Percentiles rank a stretch among this genome's conserved stretches.
phyloP scores from a whole-genome alignment of 2,329 filamentous ascomycete species.

The Exserohilum turcica region DNA sequence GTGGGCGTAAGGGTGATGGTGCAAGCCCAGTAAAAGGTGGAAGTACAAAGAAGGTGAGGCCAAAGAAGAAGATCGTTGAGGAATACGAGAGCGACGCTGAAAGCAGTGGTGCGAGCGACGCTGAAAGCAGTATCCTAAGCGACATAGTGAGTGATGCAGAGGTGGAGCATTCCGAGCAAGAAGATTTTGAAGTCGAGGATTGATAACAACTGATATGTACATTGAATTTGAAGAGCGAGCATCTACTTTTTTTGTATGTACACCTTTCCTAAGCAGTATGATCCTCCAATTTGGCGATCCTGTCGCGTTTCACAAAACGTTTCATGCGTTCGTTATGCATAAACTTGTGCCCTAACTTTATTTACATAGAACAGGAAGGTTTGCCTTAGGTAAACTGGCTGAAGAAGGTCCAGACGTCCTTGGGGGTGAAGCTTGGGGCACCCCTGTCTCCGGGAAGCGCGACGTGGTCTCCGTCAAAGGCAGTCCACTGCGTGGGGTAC shows the following conservation, averaged over 20 bases:
- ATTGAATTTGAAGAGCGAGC: not conserved
- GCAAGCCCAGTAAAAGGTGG: conserved; percentile 22
- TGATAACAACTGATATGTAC: not conserved
- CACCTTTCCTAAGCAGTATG: not conserved
- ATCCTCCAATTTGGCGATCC: not conserved
- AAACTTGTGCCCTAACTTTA: not conserved
- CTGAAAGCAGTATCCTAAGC: conserved; percentile 22
- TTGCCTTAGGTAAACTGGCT: conserved; percentile 19
- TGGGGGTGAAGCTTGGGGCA: conserved; percentile 27
- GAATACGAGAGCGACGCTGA: conserved; percentile 34
- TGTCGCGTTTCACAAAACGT: not conserved
- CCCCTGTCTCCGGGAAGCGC: conserved; percentile 27
- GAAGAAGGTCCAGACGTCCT: conserved; percentile 44
- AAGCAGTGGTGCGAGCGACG: conserved; percentile 26
- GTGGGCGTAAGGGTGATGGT: conserved; percentile 54
- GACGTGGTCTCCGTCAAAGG: conserved; percentile 26
- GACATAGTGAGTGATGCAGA: conserved; percentile 38
- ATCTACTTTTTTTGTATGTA: conserved; percentile 1
- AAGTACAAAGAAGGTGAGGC: conserved; percentile 22
- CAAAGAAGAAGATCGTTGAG: conserved; percentile 18
- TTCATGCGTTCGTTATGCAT: no score
- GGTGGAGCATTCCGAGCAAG: conserved; percentile 15
- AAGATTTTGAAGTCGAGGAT: conserved; percentile 1
- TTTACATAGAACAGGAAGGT: not conserved
- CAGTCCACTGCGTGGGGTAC: conserved; percentile 44